Evolutionary conservation across 176 grass and related monocot species (phyloP), one percentile per base, ranked within the genome.

Genomic region (Oryza australiensis): DNA sequence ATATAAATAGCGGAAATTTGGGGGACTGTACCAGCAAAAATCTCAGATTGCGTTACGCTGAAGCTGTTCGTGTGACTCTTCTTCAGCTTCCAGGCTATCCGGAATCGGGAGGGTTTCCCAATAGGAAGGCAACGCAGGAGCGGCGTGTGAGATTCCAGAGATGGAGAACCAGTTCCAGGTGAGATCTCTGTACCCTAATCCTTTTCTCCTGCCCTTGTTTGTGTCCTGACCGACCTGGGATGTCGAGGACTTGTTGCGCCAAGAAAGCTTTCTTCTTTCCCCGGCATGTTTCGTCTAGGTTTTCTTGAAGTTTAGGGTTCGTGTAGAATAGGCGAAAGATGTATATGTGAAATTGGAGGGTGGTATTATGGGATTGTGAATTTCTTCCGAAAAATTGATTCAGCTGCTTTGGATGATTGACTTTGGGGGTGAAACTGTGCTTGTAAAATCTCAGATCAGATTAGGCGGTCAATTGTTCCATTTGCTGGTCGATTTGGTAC

Each of bases 111-210:
- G 64, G 66, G 64, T 66, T 66, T 67, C 75, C n/a, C n/a, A 12
- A 53, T 18, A 26, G 38, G 46, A 42, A 62, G 10, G 35, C 16
- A 60, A 73, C 27, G 9, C 35, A 24, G 18, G 68, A 37, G 53
- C 68, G 15, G 82, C 68, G 51, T 38, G 53, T 9, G 24, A 57
- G 24, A 23, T 68, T 30, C 20, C 53, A 2, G 64, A 33, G 1
- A 89, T 80, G 83, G 87, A 86, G 82, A 65, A 53, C 72, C 42
- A 89, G 45, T 77, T 89, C 78, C 77, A 89, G 87, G 70, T 89
- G 51, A 78, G 22, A 45, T 13, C 22, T 63, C 5, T 23, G 23
- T 23, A 9, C 22, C 60, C 65, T 6, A 18, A 35, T 72, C 48
- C 57, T 18, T 57, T 27, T 63, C 8, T 7, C 24, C 0, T 4